Percentiles rank a stretch among this genome's conserved stretches.
These are phyloP conservation scores for Calocera viscosa DNA, from an alignment of 768 basidiomycete species.

Conservation along the genomic window DNA sequence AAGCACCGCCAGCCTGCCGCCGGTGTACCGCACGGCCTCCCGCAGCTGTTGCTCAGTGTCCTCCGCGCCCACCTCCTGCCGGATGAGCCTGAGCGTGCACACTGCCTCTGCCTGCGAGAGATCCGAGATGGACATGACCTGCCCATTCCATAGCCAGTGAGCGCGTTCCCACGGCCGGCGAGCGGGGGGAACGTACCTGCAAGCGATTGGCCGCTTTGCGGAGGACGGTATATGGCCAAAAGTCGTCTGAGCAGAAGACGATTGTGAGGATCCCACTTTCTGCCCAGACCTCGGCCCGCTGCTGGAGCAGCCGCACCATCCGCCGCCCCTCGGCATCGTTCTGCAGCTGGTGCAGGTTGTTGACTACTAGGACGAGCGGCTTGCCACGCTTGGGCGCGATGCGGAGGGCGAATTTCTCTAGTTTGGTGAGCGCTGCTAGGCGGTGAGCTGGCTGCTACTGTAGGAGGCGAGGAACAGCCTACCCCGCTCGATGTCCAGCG, in stretches of 20 bases:
- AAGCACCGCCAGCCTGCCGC: constrained; percentile 70
- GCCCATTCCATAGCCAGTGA: not conserved
- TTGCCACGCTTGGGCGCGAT: constrained; percentile 43
- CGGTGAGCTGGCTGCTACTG: too few species aligned
- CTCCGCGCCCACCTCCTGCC: constrained; percentile 30
- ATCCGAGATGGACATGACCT: constrained; percentile 64
- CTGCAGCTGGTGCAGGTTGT: constrained; percentile 63
- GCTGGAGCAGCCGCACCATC: constrained; percentile 76
- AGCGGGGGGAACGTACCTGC: constrained; percentile 47
- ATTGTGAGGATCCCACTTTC: constrained; percentile 65
- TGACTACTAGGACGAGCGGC: constrained; percentile 69
- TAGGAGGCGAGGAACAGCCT: too few species aligned
- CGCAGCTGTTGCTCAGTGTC: constrained; percentile 30
- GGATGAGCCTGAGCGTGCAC: constrained; percentile 43
- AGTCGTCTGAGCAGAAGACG: constrained; percentile 77
- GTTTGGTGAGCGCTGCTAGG: constrained; percentile 57
- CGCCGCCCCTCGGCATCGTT: constrained; percentile 66
- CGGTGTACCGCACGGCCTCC: constrained; percentile 49
- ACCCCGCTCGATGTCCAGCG: constrained; percentile 74
- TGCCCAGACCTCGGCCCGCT: constrained; percentile 75
- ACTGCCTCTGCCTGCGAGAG: constrained; percentile 47
- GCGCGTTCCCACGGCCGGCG: too few species aligned
- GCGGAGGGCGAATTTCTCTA: constrained; percentile 71
- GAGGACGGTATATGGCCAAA: constrained; percentile 64
- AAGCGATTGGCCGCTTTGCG: constrained; percentile 60